Conservation (phyloP, 768 basidiomycete species). For the Tricholoma saponaceum region DNA sequence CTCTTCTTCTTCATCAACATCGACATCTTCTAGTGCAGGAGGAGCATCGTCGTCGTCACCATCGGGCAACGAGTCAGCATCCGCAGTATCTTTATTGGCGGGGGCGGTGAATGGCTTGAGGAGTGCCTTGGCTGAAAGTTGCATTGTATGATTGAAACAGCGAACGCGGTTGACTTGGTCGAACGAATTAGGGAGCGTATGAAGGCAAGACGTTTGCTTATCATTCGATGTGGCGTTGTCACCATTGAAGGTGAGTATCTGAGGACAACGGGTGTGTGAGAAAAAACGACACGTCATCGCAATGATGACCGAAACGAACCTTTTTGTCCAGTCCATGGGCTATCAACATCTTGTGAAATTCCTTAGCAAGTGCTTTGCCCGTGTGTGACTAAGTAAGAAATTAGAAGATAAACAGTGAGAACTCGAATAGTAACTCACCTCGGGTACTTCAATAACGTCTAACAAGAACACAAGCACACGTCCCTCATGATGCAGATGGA, state of each 20-base stretch:
- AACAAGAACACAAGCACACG: conserved; percentile 19
- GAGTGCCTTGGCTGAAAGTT: conserved; percentile 29
- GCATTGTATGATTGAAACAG: conserved; percentile 38
- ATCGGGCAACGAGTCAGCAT: background rate
- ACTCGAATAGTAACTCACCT: background rate
- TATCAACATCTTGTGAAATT: conserved; percentile 23
- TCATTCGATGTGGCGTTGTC: conserved; percentile 35
- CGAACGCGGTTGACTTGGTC: conserved; percentile 20
- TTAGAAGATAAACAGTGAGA: background rate
- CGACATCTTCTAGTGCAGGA: background rate
- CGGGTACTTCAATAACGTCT: conserved; percentile 29
- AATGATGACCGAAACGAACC: conserved; percentile 14
- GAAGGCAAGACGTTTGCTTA: conserved; percentile 26
- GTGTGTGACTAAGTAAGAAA: conserved; percentile 18
- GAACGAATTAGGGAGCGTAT: conserved; percentile 9
- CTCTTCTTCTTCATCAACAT: background rate
- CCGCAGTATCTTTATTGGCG: conserved; percentile 11
- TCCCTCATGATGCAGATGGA: conserved; percentile 26
- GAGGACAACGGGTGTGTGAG: background rate
- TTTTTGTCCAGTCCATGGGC: conserved; percentile 29
- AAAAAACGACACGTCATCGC: background rate
- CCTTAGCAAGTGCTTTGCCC: conserved; percentile 24
- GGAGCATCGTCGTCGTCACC: background rate
- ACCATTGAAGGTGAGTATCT: conserved; percentile 29
- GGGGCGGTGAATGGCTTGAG: conserved; percentile 23